Percentiles rank a stretch among this genome's conserved stretches.
These are phyloP conservation scores for Heritiera littoralis DNA, from an alignment of 345 rosid genomes.

Conservation along the genomic window DNA sequence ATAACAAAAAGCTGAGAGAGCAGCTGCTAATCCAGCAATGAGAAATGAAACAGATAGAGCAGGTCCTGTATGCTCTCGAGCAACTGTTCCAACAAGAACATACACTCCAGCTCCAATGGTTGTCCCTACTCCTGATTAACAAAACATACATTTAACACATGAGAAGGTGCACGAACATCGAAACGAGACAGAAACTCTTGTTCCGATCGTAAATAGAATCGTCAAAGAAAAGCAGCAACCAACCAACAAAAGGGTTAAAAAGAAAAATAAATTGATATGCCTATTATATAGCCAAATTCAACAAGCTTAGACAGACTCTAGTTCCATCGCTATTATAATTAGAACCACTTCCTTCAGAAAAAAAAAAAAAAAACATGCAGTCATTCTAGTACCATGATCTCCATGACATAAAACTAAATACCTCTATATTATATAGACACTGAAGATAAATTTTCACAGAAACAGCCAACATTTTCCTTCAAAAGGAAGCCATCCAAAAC, in stretches of 20 bases:
- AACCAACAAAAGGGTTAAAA: background rate
- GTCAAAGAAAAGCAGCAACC: background rate
- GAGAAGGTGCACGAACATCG: background rate
- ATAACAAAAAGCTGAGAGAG: constrained; percentile 93
- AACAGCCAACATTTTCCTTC: background rate
- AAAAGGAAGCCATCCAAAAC: background rate
- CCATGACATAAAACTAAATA: background rate
- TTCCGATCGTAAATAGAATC: background rate
- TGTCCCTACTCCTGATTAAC: constrained; percentile 77
- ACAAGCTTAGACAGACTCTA: background rate
- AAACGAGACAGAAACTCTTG: background rate
- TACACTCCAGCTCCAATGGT: constrained; percentile 99
- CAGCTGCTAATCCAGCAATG: constrained; percentile 92
- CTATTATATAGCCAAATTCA: background rate
- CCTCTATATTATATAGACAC: background rate
- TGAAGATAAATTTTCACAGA: background rate
- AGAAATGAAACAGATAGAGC: constrained; percentile 88
- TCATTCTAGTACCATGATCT: background rate
- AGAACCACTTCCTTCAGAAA: background rate
- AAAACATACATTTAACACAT: background rate
- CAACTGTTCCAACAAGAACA: constrained; percentile 94
- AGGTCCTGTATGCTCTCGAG: constrained; percentile 97
- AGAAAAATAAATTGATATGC: background rate
- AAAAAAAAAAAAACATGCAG: background rate
- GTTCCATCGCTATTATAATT: background rate